phyloP scores from a whole-genome alignment of 179 eudicot genomes.

The Amaranthus tricolor region DNA sequence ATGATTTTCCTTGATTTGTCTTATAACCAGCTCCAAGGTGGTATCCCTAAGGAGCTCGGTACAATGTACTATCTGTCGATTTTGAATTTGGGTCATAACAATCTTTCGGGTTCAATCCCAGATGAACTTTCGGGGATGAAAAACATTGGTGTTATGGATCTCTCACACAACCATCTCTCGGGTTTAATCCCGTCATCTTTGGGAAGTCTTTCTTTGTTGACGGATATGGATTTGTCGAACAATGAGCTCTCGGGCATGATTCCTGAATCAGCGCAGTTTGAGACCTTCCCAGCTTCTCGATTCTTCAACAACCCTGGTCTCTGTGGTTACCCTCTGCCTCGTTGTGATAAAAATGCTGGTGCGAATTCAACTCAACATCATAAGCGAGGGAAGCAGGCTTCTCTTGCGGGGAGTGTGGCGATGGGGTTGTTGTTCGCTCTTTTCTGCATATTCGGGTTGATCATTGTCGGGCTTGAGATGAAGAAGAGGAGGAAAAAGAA shows the following conservation, averaged over 20 bases:
- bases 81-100: constrained; percentile 76
- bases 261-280: constrained; percentile 72
- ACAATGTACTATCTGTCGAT: constrained; percentile 62
- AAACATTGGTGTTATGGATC: constrained; percentile 64
- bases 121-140: constrained; percentile 65
- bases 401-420: constrained; percentile 73
- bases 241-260: constrained; percentile 69
- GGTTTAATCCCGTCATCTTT: constrained; percentile 71
- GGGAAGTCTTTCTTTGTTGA: constrained; percentile 51
- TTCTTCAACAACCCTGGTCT: constrained; percentile 75
- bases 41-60: constrained; percentile 85
- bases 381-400: constrained; percentile 54
- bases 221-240: constrained; percentile 71
- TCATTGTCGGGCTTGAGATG: constrained; percentile 56
- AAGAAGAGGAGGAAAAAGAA: constrained; percentile 68
- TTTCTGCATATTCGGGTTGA: constrained; percentile 68
- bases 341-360: constrained; percentile 34
- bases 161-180: constrained; percentile 64
- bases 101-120: constrained; percentile 74
- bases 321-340: constrained; percentile 77
- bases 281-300: constrained; percentile 58
- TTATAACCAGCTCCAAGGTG: constrained; percentile 61
- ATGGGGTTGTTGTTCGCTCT: constrained; percentile 75
- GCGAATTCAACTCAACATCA: constrained; percentile 32
- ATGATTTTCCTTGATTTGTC: constrained; percentile 90